A percentile compares a stretch with the other conserved stretches of the same genome.
phyloP scores from a whole-genome alignment of 371 early-diverging fungal genomes.

The Batkoa obscura region DNA sequence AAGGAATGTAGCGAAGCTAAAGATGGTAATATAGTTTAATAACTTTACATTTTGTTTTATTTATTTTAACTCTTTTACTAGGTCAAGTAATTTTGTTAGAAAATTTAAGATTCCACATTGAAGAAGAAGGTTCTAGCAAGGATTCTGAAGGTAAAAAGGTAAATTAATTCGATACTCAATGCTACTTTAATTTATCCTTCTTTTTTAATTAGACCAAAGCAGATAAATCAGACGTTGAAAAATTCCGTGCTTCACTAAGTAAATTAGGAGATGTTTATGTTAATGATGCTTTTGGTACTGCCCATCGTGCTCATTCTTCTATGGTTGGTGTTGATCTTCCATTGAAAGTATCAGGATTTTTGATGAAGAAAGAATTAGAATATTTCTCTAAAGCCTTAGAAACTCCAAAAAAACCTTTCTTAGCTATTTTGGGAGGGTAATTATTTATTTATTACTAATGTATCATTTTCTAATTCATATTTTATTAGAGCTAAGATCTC shows the following conservation, averaged over 20 bases:
- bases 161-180: not conserved
- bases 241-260: constrained; percentile 79
- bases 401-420: constrained; percentile 81
- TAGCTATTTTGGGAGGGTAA: constrained; percentile 94
- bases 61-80: constrained; percentile 3
- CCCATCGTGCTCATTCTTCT: constrained; percentile 92
- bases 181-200: constrained; percentile 2
- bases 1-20: constrained; percentile 48
- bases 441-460: not conserved
- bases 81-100: constrained; percentile 84
- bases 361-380: constrained; percentile 98
- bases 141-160: constrained; percentile 71
- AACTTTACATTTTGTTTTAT: not conserved
- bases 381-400: constrained; percentile 93
- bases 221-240: constrained; percentile 47
- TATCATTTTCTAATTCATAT: not conserved
- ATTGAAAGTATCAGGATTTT: constrained; percentile 82
- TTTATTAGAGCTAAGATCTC: constrained; percentile 83
- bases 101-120: constrained; percentile 96
- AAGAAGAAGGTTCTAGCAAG: constrained; percentile 94
- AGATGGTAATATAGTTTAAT: constrained; percentile 30
- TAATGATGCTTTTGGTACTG: constrained; percentile 98
- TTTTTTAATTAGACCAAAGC: constrained; percentile 56
- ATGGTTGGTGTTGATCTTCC: constrained; percentile 92
- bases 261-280: constrained; percentile 92